Conservation (phyloP, 495 filamentous ascomycete species). For the Lindgomyces ingoldianus region DNA sequence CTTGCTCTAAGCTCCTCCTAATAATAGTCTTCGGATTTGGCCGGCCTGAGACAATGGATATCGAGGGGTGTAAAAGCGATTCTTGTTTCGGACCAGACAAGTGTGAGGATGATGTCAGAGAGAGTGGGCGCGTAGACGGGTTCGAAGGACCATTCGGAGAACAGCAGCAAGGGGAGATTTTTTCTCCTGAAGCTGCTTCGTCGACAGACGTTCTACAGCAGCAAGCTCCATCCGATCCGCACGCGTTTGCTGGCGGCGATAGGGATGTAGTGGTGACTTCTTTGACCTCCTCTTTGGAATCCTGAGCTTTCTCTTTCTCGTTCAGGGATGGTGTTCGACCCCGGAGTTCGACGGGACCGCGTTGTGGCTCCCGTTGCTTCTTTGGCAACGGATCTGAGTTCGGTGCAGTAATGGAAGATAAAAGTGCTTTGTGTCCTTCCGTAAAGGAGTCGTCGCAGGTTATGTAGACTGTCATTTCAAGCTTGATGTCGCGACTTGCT, state of each 20-base stretch:
- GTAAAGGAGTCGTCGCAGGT: constrained; percentile 57
- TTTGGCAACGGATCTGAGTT: constrained; percentile 1
- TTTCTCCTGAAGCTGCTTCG: constrained; percentile 47
- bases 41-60: constrained; percentile 47
- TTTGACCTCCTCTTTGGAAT: constrained; percentile 24
- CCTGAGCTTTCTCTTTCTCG: constrained; percentile 19
- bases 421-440: constrained; percentile 36
- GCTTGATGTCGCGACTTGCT: constrained; percentile 43
- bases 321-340: constrained; percentile 15
- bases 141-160: constrained; percentile 42
- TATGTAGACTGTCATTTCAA: constrained; percentile 61
- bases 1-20: constrained; percentile 64
- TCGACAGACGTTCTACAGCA: constrained; percentile 56
- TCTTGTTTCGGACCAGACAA: constrained; percentile 24
- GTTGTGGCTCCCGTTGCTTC: constrained; percentile 4
- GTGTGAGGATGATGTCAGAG: constrained; percentile 9
- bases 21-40: constrained; percentile 53
- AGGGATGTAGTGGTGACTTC: constrained; percentile 8
- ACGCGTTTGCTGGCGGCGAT: constrained; percentile 23
- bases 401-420: constrained; percentile 25
- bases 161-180: constrained; percentile 35
- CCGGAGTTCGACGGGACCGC: constrained; percentile 16
- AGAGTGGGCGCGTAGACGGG: constrained; percentile 19
- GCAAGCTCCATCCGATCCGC: constrained; percentile 50
- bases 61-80: constrained; percentile 32